Evolutionary conservation across 805 yeast species (phyloP).

Genomic region (Kluyveromyces dobzhanskii): DNA sequence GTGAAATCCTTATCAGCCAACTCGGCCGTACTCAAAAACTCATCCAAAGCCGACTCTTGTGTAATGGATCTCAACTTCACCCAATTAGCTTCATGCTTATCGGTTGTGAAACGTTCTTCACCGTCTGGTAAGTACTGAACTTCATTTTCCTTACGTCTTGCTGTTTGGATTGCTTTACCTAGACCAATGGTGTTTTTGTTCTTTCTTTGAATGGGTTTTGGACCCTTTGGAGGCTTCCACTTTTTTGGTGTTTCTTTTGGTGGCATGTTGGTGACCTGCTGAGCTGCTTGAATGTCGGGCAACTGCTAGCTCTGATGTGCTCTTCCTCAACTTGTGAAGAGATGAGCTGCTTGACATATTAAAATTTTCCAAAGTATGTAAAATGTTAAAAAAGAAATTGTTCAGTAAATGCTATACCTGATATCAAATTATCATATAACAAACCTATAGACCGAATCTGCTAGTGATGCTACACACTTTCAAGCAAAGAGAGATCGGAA

Average conservation of each 20-base stretch:
- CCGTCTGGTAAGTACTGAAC: slow-evolving; percentile 75
- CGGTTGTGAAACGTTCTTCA: slow-evolving; percentile 81
- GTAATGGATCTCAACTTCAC: slow-evolving; percentile 88
- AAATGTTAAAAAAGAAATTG: too few species aligned
- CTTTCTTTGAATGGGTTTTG: slow-evolving; percentile 79
- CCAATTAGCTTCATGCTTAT: slow-evolving; percentile 78
- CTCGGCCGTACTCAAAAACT: slow-evolving; percentile 90
- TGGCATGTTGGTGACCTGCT: slow-evolving; percentile 25
- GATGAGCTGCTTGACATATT: too few species aligned
- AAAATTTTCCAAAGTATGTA: too few species aligned
- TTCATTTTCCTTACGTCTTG: slow-evolving; percentile 59
- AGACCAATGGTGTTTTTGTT: slow-evolving; percentile 78
- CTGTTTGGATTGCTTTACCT: slow-evolving; percentile 76
- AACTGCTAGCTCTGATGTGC: too few species aligned
- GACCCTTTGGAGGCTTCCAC: slow-evolving; percentile 88
- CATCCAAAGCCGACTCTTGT: slow-evolving; percentile 89
- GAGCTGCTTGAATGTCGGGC: too few species aligned
- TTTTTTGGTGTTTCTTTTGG: slow-evolving; percentile 49
- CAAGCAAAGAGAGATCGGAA: too few species aligned
- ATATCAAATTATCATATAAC: too few species aligned
- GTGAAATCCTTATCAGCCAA: slow-evolving; percentile 94
- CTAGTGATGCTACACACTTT: too few species aligned
- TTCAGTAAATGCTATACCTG: too few species aligned
- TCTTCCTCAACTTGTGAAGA: too few species aligned
- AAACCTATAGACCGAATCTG: too few species aligned